Conservation (phyloP, 441 rosid genomes). For the Gossypium trilobum region DNA sequence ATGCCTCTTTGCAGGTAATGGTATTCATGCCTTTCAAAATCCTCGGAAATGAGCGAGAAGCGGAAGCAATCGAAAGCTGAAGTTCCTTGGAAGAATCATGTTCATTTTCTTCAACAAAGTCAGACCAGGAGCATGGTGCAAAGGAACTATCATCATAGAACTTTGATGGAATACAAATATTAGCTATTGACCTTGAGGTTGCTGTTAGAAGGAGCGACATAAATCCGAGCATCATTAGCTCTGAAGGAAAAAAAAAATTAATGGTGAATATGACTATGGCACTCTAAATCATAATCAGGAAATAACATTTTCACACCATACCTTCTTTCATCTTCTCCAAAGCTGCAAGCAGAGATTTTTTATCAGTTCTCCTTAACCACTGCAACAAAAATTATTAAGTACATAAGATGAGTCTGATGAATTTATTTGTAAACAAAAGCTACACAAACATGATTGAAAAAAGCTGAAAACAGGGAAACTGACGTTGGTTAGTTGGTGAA, state of each 20-base stretch:
- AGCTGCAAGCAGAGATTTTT: constrained; percentile 71
- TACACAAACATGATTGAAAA: neutral
- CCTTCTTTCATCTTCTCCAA: constrained; percentile 95
- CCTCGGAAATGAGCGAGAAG: constrained; percentile 39
- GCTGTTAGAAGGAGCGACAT: constrained; percentile 86
- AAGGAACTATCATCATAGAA: constrained; percentile 51
- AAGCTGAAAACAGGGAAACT: constrained; percentile 19
- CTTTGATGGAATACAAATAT: constrained; percentile 71
- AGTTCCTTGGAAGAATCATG: constrained; percentile 37
- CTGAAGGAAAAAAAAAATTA: constrained; percentile 28
- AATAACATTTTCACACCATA: constrained; percentile 14
- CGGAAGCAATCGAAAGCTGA: constrained; percentile 33
- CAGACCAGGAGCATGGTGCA: constrained; percentile 59
- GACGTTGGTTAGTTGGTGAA: constrained; percentile 60
- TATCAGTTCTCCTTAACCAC: constrained; percentile 75
- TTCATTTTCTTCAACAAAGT: constrained; percentile 43
- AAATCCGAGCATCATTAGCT: constrained; percentile 94
- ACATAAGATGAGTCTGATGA: neutral
- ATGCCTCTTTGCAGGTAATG: constrained; percentile 66
- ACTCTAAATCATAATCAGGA: constrained; percentile 10
- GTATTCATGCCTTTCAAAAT: constrained; percentile 31
- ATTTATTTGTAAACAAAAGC: neutral
- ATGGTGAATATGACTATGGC: constrained; percentile 4
- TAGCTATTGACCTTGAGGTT: constrained; percentile 61
- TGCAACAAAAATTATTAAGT: constrained; percentile 24